These are phyloP conservation scores for Escovopsis sp. DNA, from an alignment of 2,329 filamentous ascomycete genomes.

Conservation along the genomic window DNA sequence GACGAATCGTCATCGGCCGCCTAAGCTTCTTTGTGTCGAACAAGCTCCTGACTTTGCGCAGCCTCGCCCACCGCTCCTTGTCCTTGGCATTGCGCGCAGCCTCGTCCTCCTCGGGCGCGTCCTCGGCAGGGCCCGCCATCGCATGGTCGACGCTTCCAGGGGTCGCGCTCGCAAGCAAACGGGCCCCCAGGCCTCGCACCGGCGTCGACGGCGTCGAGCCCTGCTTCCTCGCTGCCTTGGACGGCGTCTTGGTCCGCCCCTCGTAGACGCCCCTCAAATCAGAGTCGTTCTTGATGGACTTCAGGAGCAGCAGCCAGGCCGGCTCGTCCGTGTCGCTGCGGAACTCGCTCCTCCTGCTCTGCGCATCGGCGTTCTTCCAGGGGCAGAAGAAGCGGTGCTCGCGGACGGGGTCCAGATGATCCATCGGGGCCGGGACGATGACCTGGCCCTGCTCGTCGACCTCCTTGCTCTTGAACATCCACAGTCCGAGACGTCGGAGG, in stretches of 20 bases:
- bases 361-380: slow-evolving; percentile 53
- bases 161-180: not conserved
- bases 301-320: slow-evolving; percentile 40
- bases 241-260: slow-evolving; percentile 15
- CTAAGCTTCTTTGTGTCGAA: slow-evolving; percentile 50
- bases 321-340: slow-evolving; percentile 24
- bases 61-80: slow-evolving; percentile 57
- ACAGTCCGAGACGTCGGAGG: slow-evolving; percentile 75
- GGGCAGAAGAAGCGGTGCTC: slow-evolving; percentile 78
- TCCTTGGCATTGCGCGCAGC: slow-evolving; percentile 42
- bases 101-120: slow-evolving; percentile 31
- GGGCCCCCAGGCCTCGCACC: slow-evolving; percentile 4
- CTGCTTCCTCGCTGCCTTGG: slow-evolving; percentile 9
- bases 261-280: slow-evolving; percentile 30
- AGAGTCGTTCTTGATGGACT: slow-evolving; percentile 43
- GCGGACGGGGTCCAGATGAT: slow-evolving; percentile 50
- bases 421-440: slow-evolving; percentile 46
- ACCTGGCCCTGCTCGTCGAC: slow-evolving; percentile 39
- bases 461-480: slow-evolving; percentile 77
- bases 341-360: slow-evolving; percentile 29
- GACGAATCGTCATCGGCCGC: slow-evolving; percentile 23
- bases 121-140: slow-evolving; percentile 37
- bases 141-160: slow-evolving; percentile 14
- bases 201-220: slow-evolving; percentile 8
- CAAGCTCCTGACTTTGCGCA: slow-evolving; percentile 56